Evolutionary conservation across 345 rosid species (phyloP).

Genomic region (Brassica juncea): DNA sequence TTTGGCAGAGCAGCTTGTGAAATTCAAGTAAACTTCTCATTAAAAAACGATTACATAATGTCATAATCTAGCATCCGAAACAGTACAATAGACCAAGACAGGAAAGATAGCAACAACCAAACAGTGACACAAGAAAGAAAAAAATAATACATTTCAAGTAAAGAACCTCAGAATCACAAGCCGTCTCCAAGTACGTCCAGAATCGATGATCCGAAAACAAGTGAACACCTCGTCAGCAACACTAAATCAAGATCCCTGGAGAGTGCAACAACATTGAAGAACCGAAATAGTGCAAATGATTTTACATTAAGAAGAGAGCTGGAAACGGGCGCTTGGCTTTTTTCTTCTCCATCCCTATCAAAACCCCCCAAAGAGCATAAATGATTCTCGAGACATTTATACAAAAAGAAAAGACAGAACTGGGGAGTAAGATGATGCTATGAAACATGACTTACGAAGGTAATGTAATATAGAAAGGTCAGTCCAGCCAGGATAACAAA

Average conservation of each 20-base stretch:
- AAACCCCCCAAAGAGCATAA: constrained; percentile 9
- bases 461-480: constrained; percentile 56
- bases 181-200: constrained; percentile 8
- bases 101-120: constrained; percentile 27
- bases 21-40: constrained; percentile 22
- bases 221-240: constrained; percentile 3
- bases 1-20: background rate
- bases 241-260: constrained; percentile 15
- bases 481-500: background rate
- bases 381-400: background rate
- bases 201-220: constrained; percentile 13
- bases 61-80: constrained; percentile 12
- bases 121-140: constrained; percentile 9
- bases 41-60: background rate
- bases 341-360: constrained; percentile 94
- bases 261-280: background rate
- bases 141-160: constrained; percentile 6
- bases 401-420: background rate
- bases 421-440: background rate
- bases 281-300: constrained; percentile 1
- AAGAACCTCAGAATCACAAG: constrained; percentile 19
- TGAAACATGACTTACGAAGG: constrained; percentile 63
- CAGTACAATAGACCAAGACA: constrained; percentile 23
- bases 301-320: constrained; percentile 56
- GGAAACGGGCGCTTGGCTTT: constrained; percentile 83